Evolutionary conservation across 1,139 yeast species (phyloP).

Genomic region (Blastobotrys niveus): DNA sequence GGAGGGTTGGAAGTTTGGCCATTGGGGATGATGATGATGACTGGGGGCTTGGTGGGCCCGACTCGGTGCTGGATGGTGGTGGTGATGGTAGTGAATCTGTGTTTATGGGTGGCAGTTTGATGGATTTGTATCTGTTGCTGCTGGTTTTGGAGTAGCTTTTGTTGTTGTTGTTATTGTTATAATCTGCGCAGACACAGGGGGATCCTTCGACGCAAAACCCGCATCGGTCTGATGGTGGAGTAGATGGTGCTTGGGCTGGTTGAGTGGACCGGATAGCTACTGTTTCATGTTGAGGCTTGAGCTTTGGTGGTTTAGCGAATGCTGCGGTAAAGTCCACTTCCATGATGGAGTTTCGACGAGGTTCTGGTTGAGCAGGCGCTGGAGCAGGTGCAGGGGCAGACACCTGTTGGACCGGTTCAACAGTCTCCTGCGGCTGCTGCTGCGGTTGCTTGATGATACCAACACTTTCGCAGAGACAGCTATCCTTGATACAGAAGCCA

Average conservation of each 20-base stretch:
- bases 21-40: neutral
- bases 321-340: slow-evolving; percentile 33
- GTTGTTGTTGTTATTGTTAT: too few species aligned
- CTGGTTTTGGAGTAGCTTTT: too few species aligned
- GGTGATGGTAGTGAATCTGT: slow-evolving; percentile 15
- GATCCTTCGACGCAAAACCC: slow-evolving; percentile 92
- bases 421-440: neutral
- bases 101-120: slow-evolving; percentile 14
- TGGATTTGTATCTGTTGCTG: slow-evolving; percentile 1
- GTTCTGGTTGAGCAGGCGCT: neutral
- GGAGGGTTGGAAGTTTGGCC: slow-evolving; percentile 51
- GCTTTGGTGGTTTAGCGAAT: slow-evolving; percentile 21
- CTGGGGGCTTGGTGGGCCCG: slow-evolving; percentile 4
- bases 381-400: slow-evolving; percentile 3
- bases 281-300: too few species aligned
- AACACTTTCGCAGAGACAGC: slow-evolving; percentile 63
- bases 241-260: too few species aligned
- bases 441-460: slow-evolving; percentile 34
- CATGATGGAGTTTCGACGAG: slow-evolving; percentile 18
- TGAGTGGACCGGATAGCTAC: too few species aligned
- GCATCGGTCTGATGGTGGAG: slow-evolving; percentile 38
- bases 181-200: slow-evolving; percentile 84
- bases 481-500: slow-evolving; percentile 64
- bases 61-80: slow-evolving; percentile 6
- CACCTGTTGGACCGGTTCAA: neutral